These are phyloP conservation scores for sweet orange (Citrus sinensis) DNA, from an alignment of 345 rosid genomes.

Conservation along the genomic window DVS_A1.0 CM039164.1:21438001-21438500, in stretches of 20 bases:
- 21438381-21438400: background rate
- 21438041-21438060: background rate
- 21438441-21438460: slow-evolving; percentile 93
- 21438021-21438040: background rate
- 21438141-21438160: slow-evolving; percentile 88
- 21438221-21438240: slow-evolving; percentile 59
- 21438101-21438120: slow-evolving; percentile 54
- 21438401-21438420: background rate
- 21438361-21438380: background rate
- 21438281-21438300: slow-evolving; percentile 73
- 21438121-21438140: slow-evolving; percentile 69
- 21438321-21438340: background rate
- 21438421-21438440: slow-evolving; percentile 40
- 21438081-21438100: slow-evolving; percentile 11
- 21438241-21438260: slow-evolving; percentile 97
- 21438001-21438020: background rate
- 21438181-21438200: slow-evolving; percentile 56
- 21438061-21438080: background rate
- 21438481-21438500: slow-evolving; percentile 70
- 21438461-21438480: slow-evolving; percentile 98
- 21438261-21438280: slow-evolving; percentile 75
- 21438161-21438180: slow-evolving; percentile 71
- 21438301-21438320: slow-evolving; percentile 52
- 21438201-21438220: slow-evolving; percentile 67
- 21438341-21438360: background rate